Evolutionary conservation across 192 early-diverging fungal species (phyloP), one percentile per base, ranked within the genome.

Genomic region (Dissophora ornata): DNA sequence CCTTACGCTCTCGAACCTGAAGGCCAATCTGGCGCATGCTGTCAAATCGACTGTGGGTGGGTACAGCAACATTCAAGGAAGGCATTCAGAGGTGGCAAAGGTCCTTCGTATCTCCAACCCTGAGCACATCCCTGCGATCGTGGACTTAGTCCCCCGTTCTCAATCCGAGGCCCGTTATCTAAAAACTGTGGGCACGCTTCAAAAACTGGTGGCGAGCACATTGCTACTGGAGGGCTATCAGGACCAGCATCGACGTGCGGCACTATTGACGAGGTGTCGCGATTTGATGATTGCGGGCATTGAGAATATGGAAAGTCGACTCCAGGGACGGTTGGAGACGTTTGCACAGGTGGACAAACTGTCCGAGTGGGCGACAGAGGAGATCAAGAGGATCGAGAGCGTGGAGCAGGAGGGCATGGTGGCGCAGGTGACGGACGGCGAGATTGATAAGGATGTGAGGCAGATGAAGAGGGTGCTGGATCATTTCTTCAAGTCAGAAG

Each of bases 21-120:
- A 67, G 36, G 73, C 73, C 51, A 77, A 77, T 28, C 50, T 77
- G 9, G 45, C 50, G 0, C 63, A 57, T 16, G 73, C 73, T 0
- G 73, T 77, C 21, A 62, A 57, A 16, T 67, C 63, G 2, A 62
- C 73, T 26, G 26, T 29, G 5, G 49, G 45, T 12, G 73, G 73
- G 0, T 77, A 77, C 19, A 77, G 64, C 58, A 77, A 77, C 46
- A 50, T 67, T 24, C 62, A 52, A 16, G 25, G 19, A 13, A 26
- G 21, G 6, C 25, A 66, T 18, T 57, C 63, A 7, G 15, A 45
- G 1, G 51, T 77, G 19, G 53, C 32, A 3, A 77, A 77, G 38
- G 53, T 77, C 45, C 59, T 77, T 25, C 73, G 73, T n/a, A 62
- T 67, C 53, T 61, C 73, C 10, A 77, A 77, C 24, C 64, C 73